Evolutionary conservation across 2,329 filamentous ascomycete species (phyloP).

Genomic region (Corynespora cassiicola): DNA sequence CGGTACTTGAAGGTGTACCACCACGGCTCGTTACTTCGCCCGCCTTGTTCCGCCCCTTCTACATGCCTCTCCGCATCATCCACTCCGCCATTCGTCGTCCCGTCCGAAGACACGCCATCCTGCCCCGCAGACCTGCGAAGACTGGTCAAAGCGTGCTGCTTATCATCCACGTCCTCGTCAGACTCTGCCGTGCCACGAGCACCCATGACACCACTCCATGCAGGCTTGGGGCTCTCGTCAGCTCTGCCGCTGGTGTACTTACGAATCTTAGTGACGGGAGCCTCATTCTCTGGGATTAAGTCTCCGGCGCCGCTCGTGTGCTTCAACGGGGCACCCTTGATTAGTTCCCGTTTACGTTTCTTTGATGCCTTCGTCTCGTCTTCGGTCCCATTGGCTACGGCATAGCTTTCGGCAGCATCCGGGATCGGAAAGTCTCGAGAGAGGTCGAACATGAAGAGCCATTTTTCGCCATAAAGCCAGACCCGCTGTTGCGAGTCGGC

Average conservation of each 20-base stretch:
- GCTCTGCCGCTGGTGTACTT: slow-evolving; percentile 52
- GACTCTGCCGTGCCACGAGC: slow-evolving; percentile 23
- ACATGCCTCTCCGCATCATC: slow-evolving; percentile 12
- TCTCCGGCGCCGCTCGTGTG: slow-evolving; percentile 62
- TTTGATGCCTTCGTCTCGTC: slow-evolving; percentile 24
- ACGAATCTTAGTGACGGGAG: slow-evolving; percentile 55
- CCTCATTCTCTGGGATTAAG: slow-evolving; percentile 54
- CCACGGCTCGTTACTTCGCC: slow-evolving; percentile 45
- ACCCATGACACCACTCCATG: slow-evolving; percentile 37
- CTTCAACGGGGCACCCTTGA: slow-evolving; percentile 32
- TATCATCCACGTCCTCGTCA: slow-evolving; percentile 46
- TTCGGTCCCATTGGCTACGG: slow-evolving; percentile 18
- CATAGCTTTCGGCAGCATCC: slow-evolving; percentile 12
- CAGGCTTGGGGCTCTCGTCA: slow-evolving; percentile 25
- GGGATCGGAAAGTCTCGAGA: slow-evolving; percentile 66
- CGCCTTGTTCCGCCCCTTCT: slow-evolving; percentile 24
- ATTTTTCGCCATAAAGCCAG: slow-evolving; percentile 87
- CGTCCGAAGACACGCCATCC: slow-evolving; percentile 20
- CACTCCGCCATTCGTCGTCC: slow-evolving; percentile 19
- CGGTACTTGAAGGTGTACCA: slow-evolving; percentile 95
- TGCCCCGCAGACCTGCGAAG: slow-evolving; percentile 32
- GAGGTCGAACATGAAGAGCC: slow-evolving; percentile 92
- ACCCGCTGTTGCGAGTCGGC: slow-evolving; percentile 61
- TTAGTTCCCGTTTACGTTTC: slow-evolving; percentile 36
- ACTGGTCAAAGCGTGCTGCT: slow-evolving; percentile 25